Evolutionary conservation across 352 stramenopile genomes (phyloP), one percentile per base, ranked within the genome.

Genomic region (Phytophthora pini): DNA sequence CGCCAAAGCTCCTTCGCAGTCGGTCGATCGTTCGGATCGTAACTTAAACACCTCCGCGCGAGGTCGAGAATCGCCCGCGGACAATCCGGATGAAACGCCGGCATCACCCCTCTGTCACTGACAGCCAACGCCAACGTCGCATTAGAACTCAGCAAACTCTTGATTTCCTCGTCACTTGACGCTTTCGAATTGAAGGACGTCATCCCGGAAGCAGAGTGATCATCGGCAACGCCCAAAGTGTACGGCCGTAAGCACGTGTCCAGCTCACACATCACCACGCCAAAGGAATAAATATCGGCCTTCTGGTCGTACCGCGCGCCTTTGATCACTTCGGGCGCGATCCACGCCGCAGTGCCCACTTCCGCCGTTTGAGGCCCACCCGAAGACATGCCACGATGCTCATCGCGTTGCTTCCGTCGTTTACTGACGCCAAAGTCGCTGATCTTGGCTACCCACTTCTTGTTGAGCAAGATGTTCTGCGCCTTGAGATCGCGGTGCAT

Each of bases 401-500:
- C 53, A 22, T 57, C 29, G 61, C 56, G 24, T 60, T 70, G 45
- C 45, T 61, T 62, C 24, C 68, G 65, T n/a, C 58, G 57, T 5
- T 77, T 79, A 48, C 77, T 87, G 10, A 82, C 68, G n/a, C 78
- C 78, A 69, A 89, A 89, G 52, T 89, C 80, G 20, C 71, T 84
- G 32, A 88, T 58, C 55, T 88, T 89, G 45, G 78, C 75, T 11
- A 77, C 63, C 70, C 64, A 76, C 39, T 74, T 74, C 27, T 70
- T 79, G 55, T 61, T 80, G 12, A 89, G 45, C 26, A 89, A 54
- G 46, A 89, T 76, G 46, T 88, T 89, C 56, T 82, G 67, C 5
- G 80, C 69, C 47, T 89, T 89, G 27, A 89, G 27, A 51, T 89
- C 80, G 47, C 78, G 80, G 29, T 89, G 80, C 45, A 88, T 80